Percentiles rank a stretch among this genome's conserved stretches.
Conservation (phyloP, 192 early-diverging fungal species). For the Rhizophagus prolifer region DNA sequence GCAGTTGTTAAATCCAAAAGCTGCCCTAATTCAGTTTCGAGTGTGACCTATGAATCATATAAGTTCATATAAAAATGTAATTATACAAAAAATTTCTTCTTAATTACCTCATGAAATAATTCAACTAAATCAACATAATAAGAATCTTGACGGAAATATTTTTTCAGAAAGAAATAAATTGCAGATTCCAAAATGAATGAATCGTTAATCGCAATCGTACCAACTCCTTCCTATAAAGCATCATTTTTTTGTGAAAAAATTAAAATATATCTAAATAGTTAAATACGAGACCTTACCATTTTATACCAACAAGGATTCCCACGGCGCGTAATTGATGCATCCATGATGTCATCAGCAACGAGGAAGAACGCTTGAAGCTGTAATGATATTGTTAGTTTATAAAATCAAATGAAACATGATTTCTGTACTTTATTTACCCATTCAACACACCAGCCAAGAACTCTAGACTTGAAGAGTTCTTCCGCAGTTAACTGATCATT, state of each 20-base stretch:
- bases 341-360: slow-evolving; percentile 99
- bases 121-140: slow-evolving; percentile 94
- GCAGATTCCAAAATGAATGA: slow-evolving; percentile 88
- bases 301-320: slow-evolving; percentile 98
- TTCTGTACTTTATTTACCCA: slow-evolving; percentile 53
- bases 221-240: slow-evolving; percentile 62
- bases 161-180: slow-evolving; percentile 93
- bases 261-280: no score
- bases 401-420: neutral
- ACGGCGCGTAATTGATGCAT: slow-evolving; percentile 90
- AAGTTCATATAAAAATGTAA: slow-evolving; percentile 7
- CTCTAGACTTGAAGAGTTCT: slow-evolving; percentile 82
- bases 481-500: slow-evolving; percentile 70
- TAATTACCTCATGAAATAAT: slow-evolving; percentile 80
- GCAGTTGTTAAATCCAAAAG: slow-evolving; percentile 98
- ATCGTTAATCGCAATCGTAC: slow-evolving; percentile 94
- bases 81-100: neutral
- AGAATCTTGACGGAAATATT: slow-evolving; percentile 81
- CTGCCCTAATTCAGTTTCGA: slow-evolving; percentile 97
- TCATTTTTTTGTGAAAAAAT: neutral
- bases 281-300: slow-evolving; percentile 37
- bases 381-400: neutral
- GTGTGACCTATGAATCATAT: slow-evolving; percentile 57
- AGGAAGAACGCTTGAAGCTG: slow-evolving; percentile 99
- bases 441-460: slow-evolving; percentile 95